These are phyloP conservation scores for Blastobotrys buckinghamii DNA, from an alignment of 1,139 yeast genomes.

Conservation along the genomic window DNA sequence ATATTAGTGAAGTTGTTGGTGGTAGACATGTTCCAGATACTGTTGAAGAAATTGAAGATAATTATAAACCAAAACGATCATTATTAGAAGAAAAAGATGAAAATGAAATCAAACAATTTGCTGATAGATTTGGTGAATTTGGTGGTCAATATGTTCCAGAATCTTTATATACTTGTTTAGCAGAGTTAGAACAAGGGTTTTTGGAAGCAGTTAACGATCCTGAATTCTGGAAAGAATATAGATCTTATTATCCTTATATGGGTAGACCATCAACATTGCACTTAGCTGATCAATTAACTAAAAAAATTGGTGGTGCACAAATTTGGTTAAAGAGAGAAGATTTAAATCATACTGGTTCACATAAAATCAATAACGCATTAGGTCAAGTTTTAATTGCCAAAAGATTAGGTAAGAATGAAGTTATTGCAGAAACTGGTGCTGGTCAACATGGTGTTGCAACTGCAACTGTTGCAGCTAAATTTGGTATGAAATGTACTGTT, in stretches of 20 bases:
- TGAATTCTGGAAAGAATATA: slow-evolving; percentile 87
- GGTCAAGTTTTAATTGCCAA: slow-evolving; percentile 92
- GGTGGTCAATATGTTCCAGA: slow-evolving; percentile 99
- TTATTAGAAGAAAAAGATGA: slow-evolving; percentile 15
- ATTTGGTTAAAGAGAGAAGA: slow-evolving; percentile 99
- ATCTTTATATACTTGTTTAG: slow-evolving; percentile 83
- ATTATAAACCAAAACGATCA: slow-evolving; percentile 29
- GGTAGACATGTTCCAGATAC: slow-evolving; percentile 40
- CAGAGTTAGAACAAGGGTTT: slow-evolving; percentile 82
- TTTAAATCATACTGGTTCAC: slow-evolving; percentile 96
- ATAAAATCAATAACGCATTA: slow-evolving; percentile 91
- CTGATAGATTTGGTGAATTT: slow-evolving; percentile 71
- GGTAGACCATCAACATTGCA: slow-evolving; percentile 96
- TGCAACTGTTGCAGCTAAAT: slow-evolving; percentile 98
- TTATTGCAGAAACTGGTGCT: slow-evolving; percentile 99
- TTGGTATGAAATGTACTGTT: slow-evolving; percentile 91
- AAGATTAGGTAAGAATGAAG: slow-evolving; percentile 82
- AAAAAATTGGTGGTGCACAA: slow-evolving; percentile 91
- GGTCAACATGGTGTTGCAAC: slow-evolving; percentile 99
- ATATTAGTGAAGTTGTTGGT: slow-evolving; percentile 63
- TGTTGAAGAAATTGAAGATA: slow-evolving; percentile 12
- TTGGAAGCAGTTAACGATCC: slow-evolving; percentile 86
- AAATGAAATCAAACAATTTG: slow-evolving; percentile 21
- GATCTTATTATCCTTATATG: slow-evolving; percentile 75
- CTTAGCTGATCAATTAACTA: slow-evolving; percentile 82